A percentile compares a stretch with the other conserved stretches of the same genome.
Evolutionary conservation across 1,284 basidiomycete species (phyloP).

Genomic region (Mycena sp.): DNA sequence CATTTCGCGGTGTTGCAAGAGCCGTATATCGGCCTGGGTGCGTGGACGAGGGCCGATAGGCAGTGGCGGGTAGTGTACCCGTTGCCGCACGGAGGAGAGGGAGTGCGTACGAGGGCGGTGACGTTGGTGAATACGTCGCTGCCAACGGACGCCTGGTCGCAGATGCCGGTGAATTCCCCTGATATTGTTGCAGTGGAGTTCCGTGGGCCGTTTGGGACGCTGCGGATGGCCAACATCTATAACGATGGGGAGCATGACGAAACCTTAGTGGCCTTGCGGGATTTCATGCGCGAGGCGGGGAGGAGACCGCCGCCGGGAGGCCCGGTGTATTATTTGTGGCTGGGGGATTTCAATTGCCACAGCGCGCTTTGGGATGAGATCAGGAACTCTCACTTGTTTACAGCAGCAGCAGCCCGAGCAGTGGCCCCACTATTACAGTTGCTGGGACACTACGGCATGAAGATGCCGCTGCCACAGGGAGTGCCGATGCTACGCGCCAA

Average conservation of each 20-base stretch:
- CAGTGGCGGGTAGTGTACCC: conserved; percentile 44
- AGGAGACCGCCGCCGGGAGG: neutral
- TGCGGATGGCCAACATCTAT: conserved; percentile 28
- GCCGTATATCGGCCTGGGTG: conserved; percentile 39
- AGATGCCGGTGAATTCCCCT: conserved; percentile 31
- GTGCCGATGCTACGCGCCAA: conserved; percentile 41
- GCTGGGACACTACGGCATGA: conserved; percentile 29
- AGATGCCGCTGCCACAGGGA: conserved; percentile 39
- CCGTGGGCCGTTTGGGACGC: neutral
- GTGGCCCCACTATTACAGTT: conserved; percentile 32
- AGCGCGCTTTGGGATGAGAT: conserved; percentile 48
- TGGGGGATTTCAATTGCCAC: conserved; percentile 48
- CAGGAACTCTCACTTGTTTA: conserved; percentile 45
- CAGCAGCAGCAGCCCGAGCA: neutral
- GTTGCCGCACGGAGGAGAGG: conserved; percentile 16
- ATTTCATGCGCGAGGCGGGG: neutral
- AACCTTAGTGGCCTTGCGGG: conserved; percentile 1
- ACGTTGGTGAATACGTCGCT: conserved; percentile 41
- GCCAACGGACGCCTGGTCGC: conserved; percentile 36
- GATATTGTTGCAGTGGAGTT: conserved; percentile 44
- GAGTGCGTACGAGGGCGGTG: conserved; percentile 32
- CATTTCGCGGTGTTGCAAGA: conserved; percentile 46
- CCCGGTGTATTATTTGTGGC: conserved; percentile 31
- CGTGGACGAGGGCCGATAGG: conserved; percentile 26
- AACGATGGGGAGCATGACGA: conserved; percentile 27